These are phyloP conservation scores for Chlamydomonas sp. DNA, from an alignment of 139 green algal species.

Conservation along the genomic window DNA sequence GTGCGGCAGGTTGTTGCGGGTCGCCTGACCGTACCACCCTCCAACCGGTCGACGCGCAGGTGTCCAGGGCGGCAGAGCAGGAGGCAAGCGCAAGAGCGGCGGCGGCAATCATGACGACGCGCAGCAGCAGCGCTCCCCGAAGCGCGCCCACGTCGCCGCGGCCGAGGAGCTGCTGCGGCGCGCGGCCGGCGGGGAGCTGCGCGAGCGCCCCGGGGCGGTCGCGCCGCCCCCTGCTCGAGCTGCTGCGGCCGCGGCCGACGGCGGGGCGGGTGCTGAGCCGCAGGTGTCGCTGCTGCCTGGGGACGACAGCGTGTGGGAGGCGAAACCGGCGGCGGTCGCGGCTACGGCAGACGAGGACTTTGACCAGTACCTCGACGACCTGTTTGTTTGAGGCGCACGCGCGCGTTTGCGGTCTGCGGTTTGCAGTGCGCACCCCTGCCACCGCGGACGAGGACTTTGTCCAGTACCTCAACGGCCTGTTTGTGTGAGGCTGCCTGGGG, in stretches of 20 bases:
- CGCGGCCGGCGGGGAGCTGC: neutral
- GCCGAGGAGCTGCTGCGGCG: neutral
- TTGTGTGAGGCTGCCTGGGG: constrained; percentile 28
- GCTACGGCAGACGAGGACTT: constrained; percentile 31
- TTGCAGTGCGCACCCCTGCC: no score
- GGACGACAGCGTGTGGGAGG: constrained; percentile 30
- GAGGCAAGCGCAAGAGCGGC: constrained; percentile 21
- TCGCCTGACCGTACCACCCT: no score
- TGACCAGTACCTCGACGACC: constrained; percentile 29
- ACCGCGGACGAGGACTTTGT: constrained; percentile 36
- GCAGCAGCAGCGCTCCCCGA: neutral
- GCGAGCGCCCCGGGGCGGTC: no score
- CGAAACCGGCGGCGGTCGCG: constrained; percentile 18
- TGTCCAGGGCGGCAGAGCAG: no score
- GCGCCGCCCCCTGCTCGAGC: neutral
- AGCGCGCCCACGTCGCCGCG: neutral
- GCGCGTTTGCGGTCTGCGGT: no score
- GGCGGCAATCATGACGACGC: neutral
- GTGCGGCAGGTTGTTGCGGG: no score
- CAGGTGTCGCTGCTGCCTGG: constrained; percentile 12
- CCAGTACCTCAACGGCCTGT: constrained; percentile 30
- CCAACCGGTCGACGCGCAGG: no score
- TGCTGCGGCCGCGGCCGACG: neutral
- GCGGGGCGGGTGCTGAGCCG: neutral
- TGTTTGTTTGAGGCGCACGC: constrained; percentile 34